Percentiles rank a stretch among this genome's conserved stretches.
phyloP scores from a whole-genome alignment of 257 asterid species.

The Scutellaria barbata region DNA sequence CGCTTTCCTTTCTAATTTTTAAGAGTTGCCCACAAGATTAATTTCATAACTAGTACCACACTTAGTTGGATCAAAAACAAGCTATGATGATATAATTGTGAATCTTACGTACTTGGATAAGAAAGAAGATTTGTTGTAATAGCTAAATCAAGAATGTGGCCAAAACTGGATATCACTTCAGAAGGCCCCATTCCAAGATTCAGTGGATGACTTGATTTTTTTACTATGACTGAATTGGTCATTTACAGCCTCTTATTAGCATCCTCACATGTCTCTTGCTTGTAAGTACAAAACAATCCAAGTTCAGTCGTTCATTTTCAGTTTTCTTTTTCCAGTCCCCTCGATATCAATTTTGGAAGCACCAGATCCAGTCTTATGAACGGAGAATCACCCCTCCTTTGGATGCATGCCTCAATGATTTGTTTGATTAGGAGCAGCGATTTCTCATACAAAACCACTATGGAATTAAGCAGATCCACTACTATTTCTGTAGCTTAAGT shows the following conservation, averaged over 20 bases:
- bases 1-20: neutral
- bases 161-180: neutral
- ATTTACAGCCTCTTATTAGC: neutral
- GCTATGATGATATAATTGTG: conserved; percentile 1
- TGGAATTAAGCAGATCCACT: too few relatives aligned
- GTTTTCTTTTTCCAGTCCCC: too few relatives aligned
- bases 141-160: neutral
- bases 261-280: neutral
- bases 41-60: neutral
- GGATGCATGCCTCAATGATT: too few relatives aligned
- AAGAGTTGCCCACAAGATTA: conserved; percentile 1
- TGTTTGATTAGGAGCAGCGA: too few relatives aligned
- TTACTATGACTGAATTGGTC: neutral
- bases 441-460: too few relatives aligned
- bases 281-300: too few relatives aligned
- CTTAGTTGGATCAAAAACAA: neutral
- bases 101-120: neutral
- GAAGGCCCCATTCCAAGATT: neutral
- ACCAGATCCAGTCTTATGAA: too few relatives aligned
- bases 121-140: neutral
- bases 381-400: too few relatives aligned
- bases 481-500: too few relatives aligned
- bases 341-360: too few relatives aligned
- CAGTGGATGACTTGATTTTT: neutral
- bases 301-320: too few relatives aligned